Evolutionary conservation across 768 basidiomycete genomes (phyloP).

Genomic region (Daedaleopsis nitida): DNA sequence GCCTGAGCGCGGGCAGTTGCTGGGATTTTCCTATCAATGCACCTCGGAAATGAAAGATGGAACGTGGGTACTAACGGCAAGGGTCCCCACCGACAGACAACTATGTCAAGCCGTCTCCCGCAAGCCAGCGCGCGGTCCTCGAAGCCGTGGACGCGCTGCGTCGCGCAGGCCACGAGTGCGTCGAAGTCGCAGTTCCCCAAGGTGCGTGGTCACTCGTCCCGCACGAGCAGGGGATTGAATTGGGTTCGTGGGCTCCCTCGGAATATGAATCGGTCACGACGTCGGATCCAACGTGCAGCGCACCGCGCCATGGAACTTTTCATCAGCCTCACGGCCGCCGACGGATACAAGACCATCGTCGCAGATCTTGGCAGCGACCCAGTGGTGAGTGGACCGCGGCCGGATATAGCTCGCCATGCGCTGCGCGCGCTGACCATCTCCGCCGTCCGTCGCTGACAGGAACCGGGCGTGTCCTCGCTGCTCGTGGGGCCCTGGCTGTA

Average conservation of each 20-base stretch:
- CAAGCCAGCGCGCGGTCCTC: conserved; percentile 70
- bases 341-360: conserved; percentile 72
- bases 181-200: conserved; percentile 62
- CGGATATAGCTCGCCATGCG: neutral
- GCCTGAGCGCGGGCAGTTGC: neutral
- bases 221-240: neutral
- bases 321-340: conserved; percentile 64
- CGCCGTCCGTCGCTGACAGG: neutral
- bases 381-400: conserved; percentile 38
- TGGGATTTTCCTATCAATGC: neutral
- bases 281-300: conserved; percentile 33
- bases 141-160: conserved; percentile 70
- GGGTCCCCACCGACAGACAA: conserved; percentile 43
- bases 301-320: conserved; percentile 58
- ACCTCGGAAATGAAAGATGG: neutral
- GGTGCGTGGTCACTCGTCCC: conserved; percentile 37
- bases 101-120: conserved; percentile 69
- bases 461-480: conserved; percentile 4
- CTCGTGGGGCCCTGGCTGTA: conserved; percentile 4
- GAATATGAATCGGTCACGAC: neutral
- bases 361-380: conserved; percentile 71
- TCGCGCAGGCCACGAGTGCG: conserved; percentile 75
- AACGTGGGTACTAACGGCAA: neutral
- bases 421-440: neutral
- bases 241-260: neutral